phyloP scores from a whole-genome alignment of 148 eudicot species.

The Diospyros kaki region DNA sequence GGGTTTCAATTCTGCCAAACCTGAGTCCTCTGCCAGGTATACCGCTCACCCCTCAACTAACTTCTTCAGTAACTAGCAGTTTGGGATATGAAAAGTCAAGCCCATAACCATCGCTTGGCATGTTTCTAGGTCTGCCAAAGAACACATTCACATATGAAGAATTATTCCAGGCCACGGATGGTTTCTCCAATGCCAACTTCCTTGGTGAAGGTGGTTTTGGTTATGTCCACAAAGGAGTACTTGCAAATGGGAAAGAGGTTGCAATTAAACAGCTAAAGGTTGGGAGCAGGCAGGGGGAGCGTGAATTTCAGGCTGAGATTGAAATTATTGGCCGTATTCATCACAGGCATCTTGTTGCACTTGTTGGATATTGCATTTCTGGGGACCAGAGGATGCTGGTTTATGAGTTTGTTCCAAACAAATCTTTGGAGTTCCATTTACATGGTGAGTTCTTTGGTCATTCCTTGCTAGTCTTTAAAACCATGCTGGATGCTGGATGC shows the following conservation, averaged over 20 bases:
- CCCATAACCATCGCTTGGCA: conserved; percentile 19
- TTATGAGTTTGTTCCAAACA: conserved; percentile 73
- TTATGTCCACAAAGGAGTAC: conserved; percentile 63
- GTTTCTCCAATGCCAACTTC: conserved; percentile 51
- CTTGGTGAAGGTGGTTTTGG: conserved; percentile 91
- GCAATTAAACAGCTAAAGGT: conserved; percentile 72
- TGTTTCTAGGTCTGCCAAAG: conserved; percentile 22
- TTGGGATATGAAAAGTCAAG: conserved; percentile 15
- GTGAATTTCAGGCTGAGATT: conserved; percentile 90
- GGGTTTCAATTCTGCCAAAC: conserved; percentile 18
- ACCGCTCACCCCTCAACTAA: conserved; percentile 8
- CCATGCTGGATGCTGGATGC: neutral
- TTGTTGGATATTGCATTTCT: conserved; percentile 71
- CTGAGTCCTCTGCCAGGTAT: conserved; percentile 15
- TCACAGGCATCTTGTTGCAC: conserved; percentile 72
- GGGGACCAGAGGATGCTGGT: conserved; percentile 63
- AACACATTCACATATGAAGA: conserved; percentile 63
- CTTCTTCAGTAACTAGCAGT: conserved; percentile 8
- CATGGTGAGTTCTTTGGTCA: conserved; percentile 46
- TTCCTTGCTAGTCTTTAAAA: neutral
- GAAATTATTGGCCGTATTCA: conserved; percentile 73
- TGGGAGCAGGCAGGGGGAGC: conserved; percentile 85
- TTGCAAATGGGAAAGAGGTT: conserved; percentile 59
- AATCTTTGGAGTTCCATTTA: conserved; percentile 71
- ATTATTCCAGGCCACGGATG: conserved; percentile 56